Percentiles rank a stretch among this genome's conserved stretches.
phyloP scores from a whole-genome alignment of 306 rosid genomes.

The Dryas octopetala region DNA sequence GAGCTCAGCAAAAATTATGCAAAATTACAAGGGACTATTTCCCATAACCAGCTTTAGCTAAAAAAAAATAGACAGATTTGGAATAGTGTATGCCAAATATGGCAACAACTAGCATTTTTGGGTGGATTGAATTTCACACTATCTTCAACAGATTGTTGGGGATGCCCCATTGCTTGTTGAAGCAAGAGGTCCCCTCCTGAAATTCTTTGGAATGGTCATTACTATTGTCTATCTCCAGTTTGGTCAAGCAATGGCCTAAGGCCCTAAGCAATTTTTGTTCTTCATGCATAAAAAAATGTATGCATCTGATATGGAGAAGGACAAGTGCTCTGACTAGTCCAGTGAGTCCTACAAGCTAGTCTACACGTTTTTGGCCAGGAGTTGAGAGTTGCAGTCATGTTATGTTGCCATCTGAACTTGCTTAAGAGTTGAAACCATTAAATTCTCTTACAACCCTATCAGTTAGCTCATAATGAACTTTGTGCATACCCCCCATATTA shows the following conservation, averaged over 20 bases:
- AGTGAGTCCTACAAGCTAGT: not conserved
- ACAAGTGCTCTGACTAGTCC: constrained; percentile 1
- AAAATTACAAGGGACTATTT: too few relatives aligned
- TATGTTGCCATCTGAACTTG: not conserved
- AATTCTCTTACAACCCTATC: not conserved
- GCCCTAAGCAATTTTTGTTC: not conserved
- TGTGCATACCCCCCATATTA: not conserved
- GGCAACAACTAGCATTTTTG: constrained; percentile 5
- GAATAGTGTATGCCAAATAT: not conserved
- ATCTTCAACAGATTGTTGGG: not conserved
- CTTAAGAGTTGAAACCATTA: not conserved
- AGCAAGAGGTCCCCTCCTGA: not conserved
- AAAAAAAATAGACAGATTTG: not conserved
- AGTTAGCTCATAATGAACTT: not conserved
- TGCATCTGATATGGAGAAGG: not conserved
- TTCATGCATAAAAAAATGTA: not conserved
- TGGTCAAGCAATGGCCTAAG: too few relatives aligned
- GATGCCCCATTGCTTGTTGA: not conserved
- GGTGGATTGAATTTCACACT: constrained; percentile 4
- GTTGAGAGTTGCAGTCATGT: not conserved
- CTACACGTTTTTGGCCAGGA: too few relatives aligned
- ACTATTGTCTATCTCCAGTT: constrained; percentile 1
- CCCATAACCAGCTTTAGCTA: too few relatives aligned
- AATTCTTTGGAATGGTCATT: not conserved
- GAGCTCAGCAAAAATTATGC: too few relatives aligned